Base-by-base conservation (phyloP, 2,329 filamentous ascomycete genomes). In the Capronia americana region DNA sequence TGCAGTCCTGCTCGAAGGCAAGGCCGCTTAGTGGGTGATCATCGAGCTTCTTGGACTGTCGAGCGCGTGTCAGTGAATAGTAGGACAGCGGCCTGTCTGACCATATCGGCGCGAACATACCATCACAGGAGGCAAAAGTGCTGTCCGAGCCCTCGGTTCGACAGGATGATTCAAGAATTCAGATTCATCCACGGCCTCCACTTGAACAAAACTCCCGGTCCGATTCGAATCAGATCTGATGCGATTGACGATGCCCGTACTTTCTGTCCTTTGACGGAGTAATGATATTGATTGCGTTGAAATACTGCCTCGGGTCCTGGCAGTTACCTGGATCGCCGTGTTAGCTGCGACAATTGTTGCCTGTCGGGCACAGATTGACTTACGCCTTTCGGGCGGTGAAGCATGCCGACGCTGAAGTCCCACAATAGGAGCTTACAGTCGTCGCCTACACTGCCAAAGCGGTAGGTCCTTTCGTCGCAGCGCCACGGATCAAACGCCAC, bases 381-480 rank as follows among this genome's bases (percentile, higher is more conserved):
- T 81, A 93, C 91, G 72, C 87, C 90, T 80, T 94, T 94, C 23
- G 95, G 94, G 67, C 93, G 87, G 78, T 96, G 92, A 73, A 99
- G 84, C 94, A 98, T 98, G 73, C 93, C 93, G 50, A 97, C 92
- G 71, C 90, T 97, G 77, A 99, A 99, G 81, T 99, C 95, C 95
- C 95, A 99, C 12, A 99, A 82, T 66, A 97, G 87, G 20, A 99
- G 82, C 64, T 93, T 86, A 73, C 93, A 92, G 77, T 99, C 95
- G 76, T 98, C 94, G 14, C 94, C 95, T 0, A 99, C 94, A 74
- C 92, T 97, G 32, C 95, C 95, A 74, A 99, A 97, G 1, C 95
- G 88, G 79, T 99, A 99, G 73, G 92, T 98, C 73, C 91, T 88
- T 76, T 96, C 92, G 75, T 99, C 95, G 75, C 95, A 99, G 69